Evolutionary conservation across 2,329 filamentous ascomycete species (phyloP), one percentile per base, ranked within the genome.

Genomic region (Colletotrichum trifolii): DNA sequence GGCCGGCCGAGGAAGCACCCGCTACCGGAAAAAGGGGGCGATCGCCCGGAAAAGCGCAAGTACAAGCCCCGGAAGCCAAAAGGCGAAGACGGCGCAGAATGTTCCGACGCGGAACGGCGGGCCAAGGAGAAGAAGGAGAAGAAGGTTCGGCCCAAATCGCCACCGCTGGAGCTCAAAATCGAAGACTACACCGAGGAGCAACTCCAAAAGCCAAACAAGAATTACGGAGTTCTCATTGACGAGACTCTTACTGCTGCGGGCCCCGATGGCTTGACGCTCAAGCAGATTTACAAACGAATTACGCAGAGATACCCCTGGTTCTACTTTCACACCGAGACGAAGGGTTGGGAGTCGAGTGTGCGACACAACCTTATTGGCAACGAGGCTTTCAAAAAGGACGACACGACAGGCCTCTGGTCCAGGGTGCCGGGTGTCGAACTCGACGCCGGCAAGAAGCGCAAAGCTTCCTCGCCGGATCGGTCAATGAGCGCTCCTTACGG

Each of bases 291-390:
- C 75, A 88, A 88, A 74, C 80, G 85, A 53, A 89, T 89, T 57
- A 85, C 83, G 68, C 78, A 80, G 64, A 80, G 80, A 69, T 88
- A 88, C 69, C 85, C 85, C 9, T 88, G 83, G 79, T 89, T 86
- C 68, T 85, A 83, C 69, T 88, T 88, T 70, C 80, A 79, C 58
- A 85, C 85, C 15, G 85, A 87, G 71, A 88, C 86, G 6, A 89
- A 87, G 71, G 86, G 86, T n/a, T 89, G 86, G 86, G 86, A 89
- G 73, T 88, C 86, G 69, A 88, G 85, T 69, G 86, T 89, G n/a
- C 83, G 86, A 1, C 86, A 89, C 70, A 89, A 88, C 61, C 79
- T 89, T 35, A 87, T 88, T 68, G 86, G 85, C 2, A 88, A 88
- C 71, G 83, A 85, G 68, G 86, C 85, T 7, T 89, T 89, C 72